Base-by-base conservation (phyloP, 768 basidiomycete genomes). In the Tricholoma hemisulphureum region DNA sequence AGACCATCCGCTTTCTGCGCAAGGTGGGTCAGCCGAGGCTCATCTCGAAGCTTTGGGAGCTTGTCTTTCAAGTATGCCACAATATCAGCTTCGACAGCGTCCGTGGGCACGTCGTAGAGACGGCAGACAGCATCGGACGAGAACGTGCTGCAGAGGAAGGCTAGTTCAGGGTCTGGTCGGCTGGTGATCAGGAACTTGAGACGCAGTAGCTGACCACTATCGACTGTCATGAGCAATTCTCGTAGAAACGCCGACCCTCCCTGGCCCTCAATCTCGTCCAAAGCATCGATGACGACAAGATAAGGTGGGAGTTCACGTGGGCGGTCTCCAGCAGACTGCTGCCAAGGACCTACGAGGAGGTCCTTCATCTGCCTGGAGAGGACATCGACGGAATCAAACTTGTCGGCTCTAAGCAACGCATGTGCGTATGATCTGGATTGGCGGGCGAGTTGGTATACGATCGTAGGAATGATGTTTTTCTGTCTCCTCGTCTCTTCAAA, bases 61-160 rank as follows among this genome's bases (percentile, higher is more conserved):
- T n/a, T n/a, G n/a, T n/a, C n/a, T n/a, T n/a, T n/a, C n/a, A n/a
- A n/a, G n/a, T n/a, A n/a, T 20, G 10, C 21, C 41, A 21, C 10
- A 23, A 43, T 43, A 20, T 43, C 41, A 21, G 20, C 18, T 8
- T 23, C 16, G 41, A 21, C 41, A 21, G 18, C 10, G 20, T 43
- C 41, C 18, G 10, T 43, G 4, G 43, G 43, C 23, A 45, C 43
- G 13, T 45, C 43, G 21, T 45, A 10, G 23, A 45, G 23, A 45
- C 13, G 43, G 14, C 23, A 45, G 23, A 45, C 23, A 6, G 64
- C 60, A 8, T 61, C 56, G 18, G 46, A 16, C 24, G 63, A n/a
- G 16, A 66, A 64, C 18, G 59, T 55, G 6, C 29, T 46, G 32
- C 66, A 66, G 28, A 66, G 39, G 16, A 37, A 13, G 32, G 57